Conservation (phyloP, 768 basidiomycete species). For the Hydnomerulius pinastri region DNA sequence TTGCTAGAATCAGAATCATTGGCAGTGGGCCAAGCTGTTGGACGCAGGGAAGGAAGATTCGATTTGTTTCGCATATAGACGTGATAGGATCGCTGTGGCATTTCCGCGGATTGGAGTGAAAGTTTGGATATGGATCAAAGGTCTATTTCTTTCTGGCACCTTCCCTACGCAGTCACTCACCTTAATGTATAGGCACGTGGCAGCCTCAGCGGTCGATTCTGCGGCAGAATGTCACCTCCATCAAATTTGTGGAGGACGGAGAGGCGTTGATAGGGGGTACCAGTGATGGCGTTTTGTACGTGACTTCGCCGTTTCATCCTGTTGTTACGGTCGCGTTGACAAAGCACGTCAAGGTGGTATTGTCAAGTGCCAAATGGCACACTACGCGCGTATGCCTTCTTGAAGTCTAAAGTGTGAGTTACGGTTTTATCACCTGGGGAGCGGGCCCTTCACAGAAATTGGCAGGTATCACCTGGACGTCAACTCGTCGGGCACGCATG, state of each 20-base stretch:
- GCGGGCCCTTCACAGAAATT: conserved; percentile 11
- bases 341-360: conserved; percentile 51
- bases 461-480: conserved; percentile 56
- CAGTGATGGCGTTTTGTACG: conserved; percentile 67
- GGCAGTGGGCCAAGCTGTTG: conserved; percentile 59
- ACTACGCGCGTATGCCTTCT: conserved; percentile 58
- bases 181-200: conserved; percentile 52
- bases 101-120: conserved; percentile 61
- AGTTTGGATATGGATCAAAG: conserved; percentile 64
- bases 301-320: neutral
- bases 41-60: conserved; percentile 49
- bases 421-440: neutral
- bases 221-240: conserved; percentile 62
- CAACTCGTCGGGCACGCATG: conserved; percentile 48
- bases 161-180: conserved; percentile 1
- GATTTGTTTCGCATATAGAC: conserved; percentile 54
- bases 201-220: conserved; percentile 62
- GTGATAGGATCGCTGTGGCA: conserved; percentile 63
- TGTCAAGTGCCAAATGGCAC: conserved; percentile 70
- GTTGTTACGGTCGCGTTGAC: conserved; percentile 10
- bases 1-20: conserved; percentile 52
- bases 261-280: conserved; percentile 68
- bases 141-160: conserved; percentile 32
- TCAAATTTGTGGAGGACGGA: conserved; percentile 65
- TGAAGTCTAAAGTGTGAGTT: conserved; percentile 60